Evolutionary conservation across 768 basidiomycete species (phyloP), one percentile per base, ranked within the genome.

Genomic region (Trametes sanguinea): DNA sequence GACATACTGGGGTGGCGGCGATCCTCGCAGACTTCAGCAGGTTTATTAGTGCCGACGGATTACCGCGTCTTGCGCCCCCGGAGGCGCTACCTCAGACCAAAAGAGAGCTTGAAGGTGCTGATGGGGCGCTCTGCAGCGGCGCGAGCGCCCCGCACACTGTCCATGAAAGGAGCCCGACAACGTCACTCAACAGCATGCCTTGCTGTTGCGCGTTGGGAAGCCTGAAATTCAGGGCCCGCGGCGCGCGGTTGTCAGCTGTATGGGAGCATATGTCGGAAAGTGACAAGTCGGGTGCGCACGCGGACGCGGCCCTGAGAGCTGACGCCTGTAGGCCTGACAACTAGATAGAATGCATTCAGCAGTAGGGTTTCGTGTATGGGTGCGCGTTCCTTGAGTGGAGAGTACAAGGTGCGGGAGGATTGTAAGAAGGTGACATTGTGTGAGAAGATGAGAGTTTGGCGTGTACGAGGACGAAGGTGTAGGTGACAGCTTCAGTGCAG

Each of bases 91-190:
- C 22, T 22, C 22, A 22, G 22, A 22, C 22, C 22, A 22, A 22
- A 22, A 22, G 22, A 22, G 22, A 22, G 22, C 22, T 22, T 22
- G 22, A 22, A 22, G 22, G 22, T 22, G 22, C 22, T 22, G 22
- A 22, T 22, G 22, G 22, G 42, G 42, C 4, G n/a, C 5, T 42
- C 44, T 30, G 30, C n/a, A 13, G n/a, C 40, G n/a, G 30, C 32
- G 33, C 27, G 30, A 42, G 50, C 30, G 57, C 2, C 40, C 51
- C 57, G 50, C n/a, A 37, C 50, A 2, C 13, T 9, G 27, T 33
- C 57, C 57, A 32, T 52, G 50, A 16, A 37, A 29, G 57, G 57
- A 52, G 43, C 57, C 57, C 42, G 57, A 51, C 42, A 59, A 52
- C 50, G 57, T 59, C 57, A 50, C 8, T 16, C 5, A 22, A 13